Evolutionary conservation across 169 alveolate species (phyloP), one percentile per base, ranked within the genome.

Genomic region (Cyclospora cayetanensis): DNA sequence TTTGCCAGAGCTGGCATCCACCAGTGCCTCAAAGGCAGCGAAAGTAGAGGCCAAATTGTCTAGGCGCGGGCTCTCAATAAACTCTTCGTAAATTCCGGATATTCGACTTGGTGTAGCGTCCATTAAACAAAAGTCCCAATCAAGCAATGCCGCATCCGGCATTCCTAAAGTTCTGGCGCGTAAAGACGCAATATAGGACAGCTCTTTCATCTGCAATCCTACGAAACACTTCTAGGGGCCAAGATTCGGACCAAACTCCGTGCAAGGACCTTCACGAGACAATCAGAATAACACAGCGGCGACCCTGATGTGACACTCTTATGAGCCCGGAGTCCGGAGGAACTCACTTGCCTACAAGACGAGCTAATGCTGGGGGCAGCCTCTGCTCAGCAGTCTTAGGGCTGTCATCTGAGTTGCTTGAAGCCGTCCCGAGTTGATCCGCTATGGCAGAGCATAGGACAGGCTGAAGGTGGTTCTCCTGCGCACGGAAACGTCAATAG

Each of bases 41-140:
- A 96, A 96, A n/a, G 98, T 94, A 46, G 98, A 96, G 35, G 96
- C 97, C 43, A 98, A 90, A 90, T 98, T 98, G 94, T 98, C 99
- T 66, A 98, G 92, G 79, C 99, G 95, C 22, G 98, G 98, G 53
- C 98, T 95, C 35, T 97, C 97, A 39, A 98, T 95, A 79, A 98
- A 98, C 94, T 98, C 99, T 68, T 97, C 94, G 93, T 97, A 95
- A 43, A 97, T 92, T 2, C 99, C 99, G 63, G 96, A 94, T 12
- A 97, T 77, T 5, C 95, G 90, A 34, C 98, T 91, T 12, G 98
- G 94, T 91, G 97, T 94, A 4, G 98, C 93, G 94, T 98, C 99
- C 95, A 97, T 95, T 20, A 98, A 93, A 39, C 97, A 97, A 37
- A 98, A 85, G 68, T 98, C 99, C 93, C 97, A 95, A 86, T 91